phyloP scores from a whole-genome alignment of 306 rosid species.

The Citrullus colocynthis region DNA sequence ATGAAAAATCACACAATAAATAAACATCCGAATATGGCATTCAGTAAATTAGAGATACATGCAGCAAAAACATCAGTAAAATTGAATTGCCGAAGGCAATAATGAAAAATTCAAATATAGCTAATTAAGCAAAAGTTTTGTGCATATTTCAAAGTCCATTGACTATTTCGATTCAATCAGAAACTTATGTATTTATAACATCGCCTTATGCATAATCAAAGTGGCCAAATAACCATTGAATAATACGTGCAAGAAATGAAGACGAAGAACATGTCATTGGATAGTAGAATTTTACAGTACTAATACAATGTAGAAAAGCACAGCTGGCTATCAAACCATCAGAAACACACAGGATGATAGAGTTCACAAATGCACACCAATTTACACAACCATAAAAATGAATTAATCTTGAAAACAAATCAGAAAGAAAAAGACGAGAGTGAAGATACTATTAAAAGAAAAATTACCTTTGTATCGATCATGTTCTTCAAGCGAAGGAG shows the following conservation, averaged over 20 bases:
- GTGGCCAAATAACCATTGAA: neutral
- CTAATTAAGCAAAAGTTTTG: neutral
- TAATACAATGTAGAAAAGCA: neutral
- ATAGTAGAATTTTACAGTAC: neutral
- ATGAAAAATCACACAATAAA: neutral
- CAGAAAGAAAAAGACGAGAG: neutral
- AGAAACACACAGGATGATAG: neutral
- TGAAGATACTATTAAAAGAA: neutral
- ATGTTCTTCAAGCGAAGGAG: slow-evolving; percentile 45
- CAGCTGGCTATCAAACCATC: neutral
- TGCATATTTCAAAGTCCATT: neutral
- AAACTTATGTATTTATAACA: neutral
- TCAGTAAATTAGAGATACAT: neutral
- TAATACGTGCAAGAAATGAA: neutral
- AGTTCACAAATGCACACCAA: neutral
- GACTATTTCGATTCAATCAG: neutral
- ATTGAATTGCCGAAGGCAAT: neutral
- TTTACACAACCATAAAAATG: neutral
- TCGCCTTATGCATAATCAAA: neutral
- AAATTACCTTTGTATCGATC: slow-evolving; percentile 55
- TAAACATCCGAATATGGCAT: neutral
- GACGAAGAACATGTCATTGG: neutral
- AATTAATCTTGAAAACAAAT: neutral
- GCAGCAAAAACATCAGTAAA: neutral
- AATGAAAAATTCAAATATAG: neutral